Evolutionary conservation across 176 grass and related monocot genomes (phyloP).

Genomic region (Lolium rigidum): DNA sequence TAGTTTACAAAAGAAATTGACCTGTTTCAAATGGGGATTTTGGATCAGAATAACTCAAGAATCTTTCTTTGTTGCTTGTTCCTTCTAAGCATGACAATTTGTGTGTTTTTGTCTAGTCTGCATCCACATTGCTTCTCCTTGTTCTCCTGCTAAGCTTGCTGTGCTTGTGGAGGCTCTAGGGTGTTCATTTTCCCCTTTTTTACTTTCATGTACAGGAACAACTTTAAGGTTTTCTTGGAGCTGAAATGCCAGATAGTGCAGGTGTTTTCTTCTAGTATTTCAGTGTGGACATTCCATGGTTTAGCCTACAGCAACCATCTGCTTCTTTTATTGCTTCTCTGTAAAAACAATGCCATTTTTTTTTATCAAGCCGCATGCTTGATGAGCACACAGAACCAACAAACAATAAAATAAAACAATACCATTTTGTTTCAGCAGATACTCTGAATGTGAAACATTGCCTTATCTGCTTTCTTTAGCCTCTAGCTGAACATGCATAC

Average conservation of each 20-base stretch:
- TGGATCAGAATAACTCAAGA: neutral
- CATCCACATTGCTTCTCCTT: neutral
- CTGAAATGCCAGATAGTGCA: neutral
- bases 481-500: neutral
- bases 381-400: too few relatives aligned
- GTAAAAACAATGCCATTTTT: neutral
- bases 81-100: too few relatives aligned
- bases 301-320: neutral
- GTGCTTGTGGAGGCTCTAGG: neutral
- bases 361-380: too few relatives aligned
- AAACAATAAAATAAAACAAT: neutral
- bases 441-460: neutral
- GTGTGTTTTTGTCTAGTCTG: neutral
- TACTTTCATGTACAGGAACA: neutral
- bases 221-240: neutral
- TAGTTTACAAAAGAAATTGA: neutral
- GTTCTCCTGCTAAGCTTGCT: neutral
- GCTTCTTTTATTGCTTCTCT: slow-evolving; percentile 12
- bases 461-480: neutral
- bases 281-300: neutral
- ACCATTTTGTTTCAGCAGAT: neutral
- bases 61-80: neutral
- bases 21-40: slow-evolving; percentile 28
- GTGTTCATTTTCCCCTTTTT: neutral
- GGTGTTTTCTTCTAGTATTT: neutral